A percentile compares a stretch with the other conserved stretches of the same genome.
These are phyloP conservation scores for Eucalyptus pumila DNA, from an alignment of 345 rosid genomes.

Conservation along the genomic window DNA sequence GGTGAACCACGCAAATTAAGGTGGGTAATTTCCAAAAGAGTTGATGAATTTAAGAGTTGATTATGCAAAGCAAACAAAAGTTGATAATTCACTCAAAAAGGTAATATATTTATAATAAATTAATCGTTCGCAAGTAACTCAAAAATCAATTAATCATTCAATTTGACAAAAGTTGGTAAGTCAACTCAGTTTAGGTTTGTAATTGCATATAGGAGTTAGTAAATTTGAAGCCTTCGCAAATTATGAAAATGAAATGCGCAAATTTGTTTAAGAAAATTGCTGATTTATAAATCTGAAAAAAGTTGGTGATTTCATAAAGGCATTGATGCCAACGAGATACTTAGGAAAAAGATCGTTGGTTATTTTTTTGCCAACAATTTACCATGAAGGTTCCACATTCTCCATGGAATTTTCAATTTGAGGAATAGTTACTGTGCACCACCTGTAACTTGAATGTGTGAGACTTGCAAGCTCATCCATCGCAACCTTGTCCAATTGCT, in stretches of 20 bases:
- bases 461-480: not conserved
- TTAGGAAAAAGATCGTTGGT: not conserved
- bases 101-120: not conserved
- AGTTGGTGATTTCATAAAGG: not conserved
- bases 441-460: not conserved
- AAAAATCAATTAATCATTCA: not conserved
- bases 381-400: not conserved
- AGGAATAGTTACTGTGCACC: not conserved
- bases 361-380: not conserved
- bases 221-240: not conserved
- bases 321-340: not conserved
- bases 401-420: not conserved
- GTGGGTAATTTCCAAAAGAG: not conserved
- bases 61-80: not conserved
- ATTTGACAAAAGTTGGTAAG: not conserved
- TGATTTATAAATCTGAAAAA: not conserved
- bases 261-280: not conserved
- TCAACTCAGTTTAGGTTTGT: too few species aligned
- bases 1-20: not conserved
- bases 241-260: not conserved
- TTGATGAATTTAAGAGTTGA: not conserved
- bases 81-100: not conserved
- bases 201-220: not conserved
- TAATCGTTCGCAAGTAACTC: not conserved
- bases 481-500: too few species aligned